Base-by-base conservation (phyloP, 1,284 basidiomycete genomes). In the Ceratobasidium theobromae region DNA sequence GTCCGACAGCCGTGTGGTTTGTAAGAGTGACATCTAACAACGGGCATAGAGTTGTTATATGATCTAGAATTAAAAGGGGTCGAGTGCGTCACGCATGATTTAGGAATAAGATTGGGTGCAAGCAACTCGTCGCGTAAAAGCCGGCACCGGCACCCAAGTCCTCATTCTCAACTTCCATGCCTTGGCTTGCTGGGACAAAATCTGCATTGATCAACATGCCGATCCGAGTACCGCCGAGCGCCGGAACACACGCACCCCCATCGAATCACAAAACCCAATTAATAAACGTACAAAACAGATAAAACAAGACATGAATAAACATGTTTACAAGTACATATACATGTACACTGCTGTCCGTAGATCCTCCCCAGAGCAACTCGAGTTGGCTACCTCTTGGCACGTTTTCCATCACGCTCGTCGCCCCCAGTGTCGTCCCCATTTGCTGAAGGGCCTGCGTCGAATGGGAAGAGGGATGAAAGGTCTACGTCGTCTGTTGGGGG, bases 401-500 rank as follows among this genome's bases (percentile, higher is more conserved):
- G 48, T 21, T 64, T 64, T 32, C 60, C 60, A 18, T 49, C 60
- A 3, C 60, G 60, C 14, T 64, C 60, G 49, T 64, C 60, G 23
- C 23, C 16, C n/a, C 45, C 54, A n/a, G n/a, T n/a, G n/a, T 64
- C 49, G 9, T 32, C 45, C 25, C 45, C 45, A 4, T 16, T 43
- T 16, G 33, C 25, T 4, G 60, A 41, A n/a, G n/a, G n/a, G n/a
- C n/a, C n/a, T 14, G 41, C 40, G 4, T 64, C 60, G 27, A 64
- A 64, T 12, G 48, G 60, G 16, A 64, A 64, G 4, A 64, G 38
- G 18, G 49, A 53, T 3, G 49, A 53, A 3, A 64, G 30, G 18
- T 64, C 60, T 25, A 64, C 60, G 49, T 64, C 60, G 40, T 64
- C 60, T 32, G 60, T 41, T 9, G 60, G 60, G 32, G 60, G 60